Evolutionary conservation across 2,329 filamentous ascomycete genomes (phyloP).

Genomic region (Aureobasidium melanogenum): DNA sequence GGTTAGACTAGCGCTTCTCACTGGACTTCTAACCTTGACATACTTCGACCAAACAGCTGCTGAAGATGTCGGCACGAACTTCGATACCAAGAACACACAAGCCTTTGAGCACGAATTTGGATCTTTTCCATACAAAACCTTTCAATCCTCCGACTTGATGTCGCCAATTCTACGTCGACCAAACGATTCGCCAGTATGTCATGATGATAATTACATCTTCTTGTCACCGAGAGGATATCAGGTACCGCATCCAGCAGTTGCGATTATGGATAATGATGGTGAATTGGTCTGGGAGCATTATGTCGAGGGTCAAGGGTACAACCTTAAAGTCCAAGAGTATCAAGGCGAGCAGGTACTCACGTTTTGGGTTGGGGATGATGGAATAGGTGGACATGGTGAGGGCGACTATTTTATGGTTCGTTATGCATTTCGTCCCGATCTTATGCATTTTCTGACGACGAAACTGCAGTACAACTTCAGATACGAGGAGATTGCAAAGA

Average conservation of each 20-base stretch:
- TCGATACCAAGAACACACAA: neutral
- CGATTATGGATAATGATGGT: slow-evolving; percentile 21
- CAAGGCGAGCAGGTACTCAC: slow-evolving; percentile 28
- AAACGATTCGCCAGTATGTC: neutral
- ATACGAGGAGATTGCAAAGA: slow-evolving; percentile 28
- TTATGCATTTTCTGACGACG: neutral
- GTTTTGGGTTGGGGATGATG: slow-evolving; percentile 31
- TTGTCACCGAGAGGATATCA: slow-evolving; percentile 22
- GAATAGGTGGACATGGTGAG: slow-evolving; percentile 26
- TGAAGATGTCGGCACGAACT: neutral
- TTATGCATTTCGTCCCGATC: slow-evolving; percentile 12
- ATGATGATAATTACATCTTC: slow-evolving; percentile 16
- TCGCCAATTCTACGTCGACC: neutral
- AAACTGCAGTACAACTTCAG: slow-evolving; percentile 19
- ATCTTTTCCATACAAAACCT: slow-evolving; percentile 2
- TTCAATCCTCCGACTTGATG: neutral
- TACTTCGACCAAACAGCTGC: neutral
- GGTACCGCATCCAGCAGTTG: slow-evolving; percentile 17
- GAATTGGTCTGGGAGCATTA: slow-evolving; percentile 26
- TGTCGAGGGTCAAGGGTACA: slow-evolving; percentile 24
- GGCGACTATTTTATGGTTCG: slow-evolving; percentile 22
- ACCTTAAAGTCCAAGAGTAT: slow-evolving; percentile 28
- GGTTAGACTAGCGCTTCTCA: neutral
- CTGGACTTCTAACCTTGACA: neutral
- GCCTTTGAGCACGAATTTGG: slow-evolving; percentile 9